These are phyloP conservation scores for Talaromyces nanjingensis DNA, from an alignment of 495 filamentous ascomycete genomes.

Conservation along the genomic window DNA sequence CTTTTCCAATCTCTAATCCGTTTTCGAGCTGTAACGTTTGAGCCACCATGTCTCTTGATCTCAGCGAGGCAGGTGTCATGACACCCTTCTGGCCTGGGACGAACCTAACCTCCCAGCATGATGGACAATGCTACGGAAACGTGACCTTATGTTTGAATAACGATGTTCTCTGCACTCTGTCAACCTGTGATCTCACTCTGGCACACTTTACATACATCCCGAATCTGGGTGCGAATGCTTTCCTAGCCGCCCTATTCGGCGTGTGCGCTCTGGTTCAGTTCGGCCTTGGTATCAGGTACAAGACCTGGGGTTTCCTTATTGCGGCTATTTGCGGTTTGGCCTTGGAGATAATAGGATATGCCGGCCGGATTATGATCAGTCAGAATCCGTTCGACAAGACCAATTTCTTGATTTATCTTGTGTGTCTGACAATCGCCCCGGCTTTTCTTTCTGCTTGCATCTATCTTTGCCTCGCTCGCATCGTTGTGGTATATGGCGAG, in stretches of 20 bases:
- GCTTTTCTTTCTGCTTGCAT: slow-evolving; percentile 50
- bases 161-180: slow-evolving; percentile 21
- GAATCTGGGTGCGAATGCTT: slow-evolving; percentile 28
- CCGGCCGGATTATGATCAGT: slow-evolving; percentile 22
- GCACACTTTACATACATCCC: slow-evolving; percentile 27
- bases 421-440: slow-evolving; percentile 47
- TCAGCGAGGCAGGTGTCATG: slow-evolving; percentile 4
- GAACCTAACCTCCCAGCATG: slow-evolving; percentile 4
- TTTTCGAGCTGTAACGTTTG: not conserved
- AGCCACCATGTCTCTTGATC: slow-evolving; percentile 1
- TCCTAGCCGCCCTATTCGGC: slow-evolving; percentile 26
- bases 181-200: slow-evolving; percentile 29
- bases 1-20: not conserved
- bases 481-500: slow-evolving; percentile 41
- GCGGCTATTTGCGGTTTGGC: slow-evolving; percentile 21
- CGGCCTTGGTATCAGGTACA: slow-evolving; percentile 18
- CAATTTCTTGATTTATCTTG: slow-evolving; percentile 29
- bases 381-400: slow-evolving; percentile 26
- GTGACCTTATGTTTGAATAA: slow-evolving; percentile 6
- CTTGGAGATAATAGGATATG: slow-evolving; percentile 32
- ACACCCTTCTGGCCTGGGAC: slow-evolving; percentile 4
- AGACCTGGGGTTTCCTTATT: slow-evolving; percentile 24
- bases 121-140: slow-evolving; percentile 5
- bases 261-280: slow-evolving; percentile 21
- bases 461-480: slow-evolving; percentile 49